A percentile compares a stretch with the other conserved stretches of the same genome.
These are phyloP conservation scores for Phlebopus sp. DNA, from an alignment of 1,284 basidiomycete genomes.

Conservation along the genomic window DNA sequence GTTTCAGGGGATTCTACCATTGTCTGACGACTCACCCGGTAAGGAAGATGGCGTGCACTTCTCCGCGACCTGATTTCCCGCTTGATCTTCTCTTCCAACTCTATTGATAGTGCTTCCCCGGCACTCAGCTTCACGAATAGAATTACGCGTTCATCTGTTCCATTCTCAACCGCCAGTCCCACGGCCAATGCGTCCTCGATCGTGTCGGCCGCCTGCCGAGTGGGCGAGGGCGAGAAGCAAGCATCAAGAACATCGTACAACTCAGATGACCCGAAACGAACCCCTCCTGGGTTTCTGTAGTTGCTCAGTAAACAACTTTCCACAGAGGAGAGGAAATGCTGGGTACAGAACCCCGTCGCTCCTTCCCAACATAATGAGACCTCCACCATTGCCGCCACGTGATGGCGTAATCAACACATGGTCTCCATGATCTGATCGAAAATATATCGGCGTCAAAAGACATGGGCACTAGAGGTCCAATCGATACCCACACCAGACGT, in stretches of 20 bases:
- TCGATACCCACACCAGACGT: slow-evolving; percentile 70
- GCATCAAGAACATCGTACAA: slow-evolving; percentile 81
- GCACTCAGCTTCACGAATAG: slow-evolving; percentile 74
- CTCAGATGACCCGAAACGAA: slow-evolving; percentile 84
- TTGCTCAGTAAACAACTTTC: slow-evolving; percentile 5
- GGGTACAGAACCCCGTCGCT: slow-evolving; percentile 79
- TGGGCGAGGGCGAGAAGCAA: slow-evolving; percentile 45
- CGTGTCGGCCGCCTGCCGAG: slow-evolving; percentile 39
- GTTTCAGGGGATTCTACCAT: slow-evolving; percentile 3
- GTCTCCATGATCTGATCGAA: slow-evolving; percentile 66
- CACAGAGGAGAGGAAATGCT: slow-evolving; percentile 10
- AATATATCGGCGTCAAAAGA: slow-evolving; percentile 8
- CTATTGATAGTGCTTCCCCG: slow-evolving; percentile 48
- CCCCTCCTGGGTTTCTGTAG: slow-evolving; percentile 75
- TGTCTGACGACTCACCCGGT: slow-evolving; percentile 45
- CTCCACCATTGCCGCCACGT: slow-evolving; percentile 67
- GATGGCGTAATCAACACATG: slow-evolving; percentile 70
- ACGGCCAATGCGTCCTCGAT: slow-evolving; percentile 76
- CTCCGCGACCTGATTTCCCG: slow-evolving; percentile 61
- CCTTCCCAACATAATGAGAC: slow-evolving; percentile 80
- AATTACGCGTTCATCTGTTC: slow-evolving; percentile 80
- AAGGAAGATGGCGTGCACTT: slow-evolving; percentile 74
- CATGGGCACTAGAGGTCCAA: slow-evolving; percentile 3
- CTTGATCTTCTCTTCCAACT: slow-evolving; percentile 59
- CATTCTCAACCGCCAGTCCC: slow-evolving; percentile 68